A percentile compares a stretch with the other conserved stretches of the same genome.
These are phyloP conservation scores for Nothomitra cinnamomea DNA, from an alignment of 2,329 filamentous ascomycete species.

Conservation along the genomic window DNA sequence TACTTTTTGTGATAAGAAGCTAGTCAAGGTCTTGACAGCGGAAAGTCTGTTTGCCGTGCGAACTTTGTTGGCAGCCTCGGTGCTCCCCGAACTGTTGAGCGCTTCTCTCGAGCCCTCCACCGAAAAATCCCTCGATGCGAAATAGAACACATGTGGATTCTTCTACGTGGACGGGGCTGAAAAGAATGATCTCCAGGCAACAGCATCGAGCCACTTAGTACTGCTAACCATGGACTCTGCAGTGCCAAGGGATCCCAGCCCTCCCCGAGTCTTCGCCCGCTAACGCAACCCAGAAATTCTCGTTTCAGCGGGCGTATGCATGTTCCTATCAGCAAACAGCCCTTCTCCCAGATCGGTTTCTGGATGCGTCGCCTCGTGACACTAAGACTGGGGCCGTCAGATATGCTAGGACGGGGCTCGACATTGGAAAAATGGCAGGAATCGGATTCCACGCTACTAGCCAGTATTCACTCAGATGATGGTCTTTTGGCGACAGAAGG, in stretches of 20 bases:
- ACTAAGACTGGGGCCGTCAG: too few species aligned
- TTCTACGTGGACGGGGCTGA: background rate
- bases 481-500: background rate
- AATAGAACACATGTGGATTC: conserved; percentile 1
- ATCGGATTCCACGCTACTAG: background rate
- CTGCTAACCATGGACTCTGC: background rate
- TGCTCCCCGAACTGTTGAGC: background rate
- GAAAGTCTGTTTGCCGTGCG: too few species aligned
- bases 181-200: background rate
- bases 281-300: background rate
- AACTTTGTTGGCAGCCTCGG: background rate
- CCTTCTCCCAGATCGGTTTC: too few species aligned
- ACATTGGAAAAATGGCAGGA: background rate
- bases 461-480: background rate
- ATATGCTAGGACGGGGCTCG: too few species aligned
- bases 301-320: background rate
- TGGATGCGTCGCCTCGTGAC: too few species aligned
- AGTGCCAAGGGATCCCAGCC: background rate
- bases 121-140: conserved; percentile 2
- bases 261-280: background rate
- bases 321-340: background rate
- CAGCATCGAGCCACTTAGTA: background rate
- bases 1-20: too few species aligned
- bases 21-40: too few species aligned
- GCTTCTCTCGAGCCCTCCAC: background rate